These are phyloP conservation scores for Pseudopyrenochaeta lycopersici DNA, from an alignment of 2,329 filamentous ascomycete genomes.

Conservation along the genomic window DNA sequence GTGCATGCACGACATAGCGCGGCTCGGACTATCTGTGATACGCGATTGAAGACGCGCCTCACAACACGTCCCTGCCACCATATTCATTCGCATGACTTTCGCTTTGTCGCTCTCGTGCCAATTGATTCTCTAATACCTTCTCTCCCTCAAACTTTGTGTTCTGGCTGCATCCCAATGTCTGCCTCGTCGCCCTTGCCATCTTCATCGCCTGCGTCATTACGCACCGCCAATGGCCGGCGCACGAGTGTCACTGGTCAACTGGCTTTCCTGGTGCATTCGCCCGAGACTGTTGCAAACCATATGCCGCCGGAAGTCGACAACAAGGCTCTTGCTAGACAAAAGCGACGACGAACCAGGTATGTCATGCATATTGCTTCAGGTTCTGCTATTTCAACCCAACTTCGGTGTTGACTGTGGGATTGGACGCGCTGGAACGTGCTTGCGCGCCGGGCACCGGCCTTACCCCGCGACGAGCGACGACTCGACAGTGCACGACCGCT, in stretches of 20 bases:
- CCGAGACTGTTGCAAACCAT: constrained; percentile 64
- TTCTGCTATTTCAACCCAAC: constrained; percentile 19
- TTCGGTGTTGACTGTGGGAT: constrained; percentile 26
- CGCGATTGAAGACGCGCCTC: constrained; percentile 23
- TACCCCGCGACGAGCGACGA: constrained; percentile 27
- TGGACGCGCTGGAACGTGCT: constrained; percentile 44
- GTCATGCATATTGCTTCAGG: constrained; percentile 24
- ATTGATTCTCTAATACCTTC: constrained; percentile 13
- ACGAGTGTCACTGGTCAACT: constrained; percentile 47
- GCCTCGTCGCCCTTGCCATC: constrained; percentile 36
- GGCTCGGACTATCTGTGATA: constrained; percentile 19
- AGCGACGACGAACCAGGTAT: constrained; percentile 69
- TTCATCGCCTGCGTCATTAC: constrained; percentile 32
- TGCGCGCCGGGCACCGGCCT: constrained; percentile 25
- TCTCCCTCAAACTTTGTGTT: constrained; percentile 7
- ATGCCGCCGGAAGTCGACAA: constrained; percentile 67
- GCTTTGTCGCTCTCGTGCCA: constrained; percentile 19
- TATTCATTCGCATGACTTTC: constrained; percentile 24
- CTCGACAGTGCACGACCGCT: constrained; percentile 36
- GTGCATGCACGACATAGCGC: constrained; percentile 26
- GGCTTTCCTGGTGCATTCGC: constrained; percentile 69
- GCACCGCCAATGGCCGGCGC: constrained; percentile 28
- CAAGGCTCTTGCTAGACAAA: constrained; percentile 67
- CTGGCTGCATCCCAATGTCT: constrained; percentile 21
- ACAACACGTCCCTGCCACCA: constrained; percentile 38